Evolutionary conservation across 208 protist species (phyloP).

Genomic region (Blechomonas ayalai): DNA sequence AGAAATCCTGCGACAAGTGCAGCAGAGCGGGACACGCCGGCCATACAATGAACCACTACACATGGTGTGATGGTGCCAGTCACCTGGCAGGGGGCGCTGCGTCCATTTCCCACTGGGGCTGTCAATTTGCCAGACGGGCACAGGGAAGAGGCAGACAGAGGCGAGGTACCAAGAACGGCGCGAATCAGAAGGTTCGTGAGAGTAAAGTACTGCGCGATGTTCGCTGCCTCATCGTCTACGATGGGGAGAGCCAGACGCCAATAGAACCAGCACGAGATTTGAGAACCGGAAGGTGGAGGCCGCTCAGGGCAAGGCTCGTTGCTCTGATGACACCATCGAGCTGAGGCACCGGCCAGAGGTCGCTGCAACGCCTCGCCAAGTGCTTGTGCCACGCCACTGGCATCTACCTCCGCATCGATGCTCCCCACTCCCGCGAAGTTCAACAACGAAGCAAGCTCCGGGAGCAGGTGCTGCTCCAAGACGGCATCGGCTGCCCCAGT

Average conservation of each 20-base stretch:
- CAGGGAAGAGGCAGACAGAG: background rate
- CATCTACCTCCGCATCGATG: too few species aligned
- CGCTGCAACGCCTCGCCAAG: too few species aligned
- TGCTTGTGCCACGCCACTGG: too few species aligned
- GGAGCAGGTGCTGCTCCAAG: too few species aligned
- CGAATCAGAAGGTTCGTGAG: conserved; percentile 17
- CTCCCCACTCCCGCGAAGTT: too few species aligned
- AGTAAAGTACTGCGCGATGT: conserved; percentile 8
- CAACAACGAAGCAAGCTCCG: too few species aligned
- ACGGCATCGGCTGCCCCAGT: too few species aligned
- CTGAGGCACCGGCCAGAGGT: too few species aligned
- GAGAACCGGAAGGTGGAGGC: too few species aligned
- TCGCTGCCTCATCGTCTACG: conserved; percentile 9
- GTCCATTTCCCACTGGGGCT: background rate
- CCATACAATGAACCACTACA: conserved; percentile 64
- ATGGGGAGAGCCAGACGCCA: conserved; percentile 28
- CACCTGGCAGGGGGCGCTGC: background rate
- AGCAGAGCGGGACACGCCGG: conserved; percentile 60
- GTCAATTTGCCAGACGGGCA: background rate
- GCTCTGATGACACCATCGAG: too few species aligned
- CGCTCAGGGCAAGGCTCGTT: too few species aligned
- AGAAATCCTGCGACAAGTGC: conserved; percentile 56
- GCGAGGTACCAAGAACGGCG: conserved; percentile 10
- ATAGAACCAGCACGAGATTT: too few species aligned
- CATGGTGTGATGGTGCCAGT: conserved; percentile 17